These are phyloP conservation scores for Xylariales sp. DNA, from an alignment of 2,329 filamentous ascomycete genomes.

Conservation along the genomic window DNA sequence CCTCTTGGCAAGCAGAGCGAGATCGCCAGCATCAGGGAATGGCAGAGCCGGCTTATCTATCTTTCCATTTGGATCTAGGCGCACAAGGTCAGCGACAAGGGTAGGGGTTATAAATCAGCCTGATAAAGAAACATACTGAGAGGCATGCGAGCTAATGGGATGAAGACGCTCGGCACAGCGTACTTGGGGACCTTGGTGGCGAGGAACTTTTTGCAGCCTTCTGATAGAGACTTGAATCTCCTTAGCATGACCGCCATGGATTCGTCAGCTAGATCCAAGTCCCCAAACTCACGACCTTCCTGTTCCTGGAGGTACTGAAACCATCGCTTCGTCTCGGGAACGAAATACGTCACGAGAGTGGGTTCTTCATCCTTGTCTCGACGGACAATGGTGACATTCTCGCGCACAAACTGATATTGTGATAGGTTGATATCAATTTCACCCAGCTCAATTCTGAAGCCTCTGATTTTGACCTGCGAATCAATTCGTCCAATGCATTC, in stretches of 20 bases:
- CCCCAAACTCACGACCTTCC: no score
- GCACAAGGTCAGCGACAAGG: no score
- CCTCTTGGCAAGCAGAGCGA: no score
- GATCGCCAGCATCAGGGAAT: conserved; percentile 81
- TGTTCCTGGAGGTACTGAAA: no score
- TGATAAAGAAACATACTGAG: no score
- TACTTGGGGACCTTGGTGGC: conserved; percentile 69
- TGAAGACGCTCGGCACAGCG: conserved; percentile 70
- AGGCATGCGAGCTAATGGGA: conserved; percentile 68
- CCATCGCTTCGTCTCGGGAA: conserved; percentile 77
- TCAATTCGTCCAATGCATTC: conserved; percentile 68
- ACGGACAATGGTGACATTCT: conserved; percentile 81
- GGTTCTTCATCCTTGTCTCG: conserved; percentile 82
- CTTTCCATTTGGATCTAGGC: no score
- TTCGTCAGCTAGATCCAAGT: no score
- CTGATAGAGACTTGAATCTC: no score
- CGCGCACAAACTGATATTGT: conserved; percentile 69
- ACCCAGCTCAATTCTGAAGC: conserved; percentile 90
- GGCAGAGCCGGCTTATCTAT: conserved; percentile 75
- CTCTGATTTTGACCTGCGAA: conserved; percentile 91
- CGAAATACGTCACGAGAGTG: conserved; percentile 83
- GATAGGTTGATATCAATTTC: conserved; percentile 87
- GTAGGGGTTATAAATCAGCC: no score
- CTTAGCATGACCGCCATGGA: no score
- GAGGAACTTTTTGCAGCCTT: no score